Conservation (phyloP, 1,284 basidiomycete genomes). For the Agroathelia rolfsii region DNA sequence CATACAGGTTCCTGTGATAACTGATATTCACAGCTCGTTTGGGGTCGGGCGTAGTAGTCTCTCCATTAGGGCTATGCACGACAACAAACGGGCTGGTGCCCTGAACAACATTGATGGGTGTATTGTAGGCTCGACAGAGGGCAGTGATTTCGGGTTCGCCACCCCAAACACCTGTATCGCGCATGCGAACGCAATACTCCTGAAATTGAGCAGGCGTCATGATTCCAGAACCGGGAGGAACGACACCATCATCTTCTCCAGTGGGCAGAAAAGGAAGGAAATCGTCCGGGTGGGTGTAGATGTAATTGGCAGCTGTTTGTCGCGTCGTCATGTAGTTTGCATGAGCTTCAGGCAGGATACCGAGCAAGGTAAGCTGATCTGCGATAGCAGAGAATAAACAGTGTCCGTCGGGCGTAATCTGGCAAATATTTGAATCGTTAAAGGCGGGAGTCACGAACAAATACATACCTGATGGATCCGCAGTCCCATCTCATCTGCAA, state of each 20-base stretch:
- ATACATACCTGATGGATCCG: slow-evolving; percentile 60
- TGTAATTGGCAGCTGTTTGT: slow-evolving; percentile 70
- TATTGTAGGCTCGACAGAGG: slow-evolving; percentile 71
- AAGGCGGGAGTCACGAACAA: slow-evolving; percentile 5
- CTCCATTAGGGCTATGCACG: slow-evolving; percentile 54
- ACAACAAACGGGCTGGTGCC: slow-evolving; percentile 75
- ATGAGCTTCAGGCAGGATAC: slow-evolving; percentile 43
- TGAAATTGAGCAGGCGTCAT: slow-evolving; percentile 67
- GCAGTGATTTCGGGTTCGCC: slow-evolving; percentile 97
- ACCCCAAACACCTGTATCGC: slow-evolving; percentile 87
- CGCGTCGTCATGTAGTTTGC: slow-evolving; percentile 58
- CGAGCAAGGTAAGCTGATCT: slow-evolving; percentile 71
- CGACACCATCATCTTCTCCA: slow-evolving; percentile 70
- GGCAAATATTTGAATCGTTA: slow-evolving; percentile 7
- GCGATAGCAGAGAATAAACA: slow-evolving; percentile 91
- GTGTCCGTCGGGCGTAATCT: slow-evolving; percentile 93
- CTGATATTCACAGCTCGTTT: slow-evolving; percentile 64
- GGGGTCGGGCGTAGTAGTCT: slow-evolving; percentile 24
- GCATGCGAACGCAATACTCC: slow-evolving; percentile 74
- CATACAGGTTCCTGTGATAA: slow-evolving; percentile 88
- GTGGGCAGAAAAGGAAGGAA: slow-evolving; percentile 93
- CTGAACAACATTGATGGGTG: slow-evolving; percentile 92
- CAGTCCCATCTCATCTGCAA: slow-evolving; percentile 61
- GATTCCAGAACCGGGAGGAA: too few relatives aligned
- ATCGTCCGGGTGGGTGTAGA: slow-evolving; percentile 77